These are phyloP conservation scores for Echeveria elegans DNA, from an alignment of 164 flowering plant genomes.

Conservation along the genomic window DNA sequence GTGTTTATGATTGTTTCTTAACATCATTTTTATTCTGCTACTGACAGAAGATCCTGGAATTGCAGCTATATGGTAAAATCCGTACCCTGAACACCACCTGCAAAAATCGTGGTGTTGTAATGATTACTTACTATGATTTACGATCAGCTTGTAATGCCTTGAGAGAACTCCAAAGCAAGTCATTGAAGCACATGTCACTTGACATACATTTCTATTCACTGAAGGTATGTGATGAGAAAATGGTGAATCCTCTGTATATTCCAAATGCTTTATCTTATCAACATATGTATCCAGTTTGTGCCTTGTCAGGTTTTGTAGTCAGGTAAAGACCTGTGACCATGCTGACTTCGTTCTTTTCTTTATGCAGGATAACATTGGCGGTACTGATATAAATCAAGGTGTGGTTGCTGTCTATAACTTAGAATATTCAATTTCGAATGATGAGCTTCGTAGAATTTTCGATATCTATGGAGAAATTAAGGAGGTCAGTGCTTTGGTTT, in stretches of 20 bases:
- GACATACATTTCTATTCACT: slow-evolving; percentile 68
- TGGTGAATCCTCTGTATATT: background rate
- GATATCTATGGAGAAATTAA: slow-evolving; percentile 69
- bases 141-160: slow-evolving; percentile 62
- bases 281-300: background rate
- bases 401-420: slow-evolving; percentile 54
- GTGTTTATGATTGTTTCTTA: background rate
- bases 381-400: slow-evolving; percentile 57
- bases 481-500: slow-evolving; percentile 35
- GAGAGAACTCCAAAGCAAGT: slow-evolving; percentile 59
- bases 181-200: slow-evolving; percentile 50
- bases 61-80: slow-evolving; percentile 66
- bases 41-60: background rate
- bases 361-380: slow-evolving; percentile 51
- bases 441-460: slow-evolving; percentile 52
- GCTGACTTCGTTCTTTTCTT: background rate
- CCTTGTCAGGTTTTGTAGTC: no score
- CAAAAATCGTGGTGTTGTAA: slow-evolving; percentile 70
- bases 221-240: slow-evolving; percentile 30
- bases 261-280: background rate
- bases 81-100: slow-evolving; percentile 61
- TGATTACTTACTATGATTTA: slow-evolving; percentile 58
- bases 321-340: background rate
- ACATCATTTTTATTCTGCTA: background rate
- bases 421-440: slow-evolving; percentile 62